Evolutionary conservation across 257 asterid genomes (phyloP).

Genomic region (Fraxinus americana): DNA sequence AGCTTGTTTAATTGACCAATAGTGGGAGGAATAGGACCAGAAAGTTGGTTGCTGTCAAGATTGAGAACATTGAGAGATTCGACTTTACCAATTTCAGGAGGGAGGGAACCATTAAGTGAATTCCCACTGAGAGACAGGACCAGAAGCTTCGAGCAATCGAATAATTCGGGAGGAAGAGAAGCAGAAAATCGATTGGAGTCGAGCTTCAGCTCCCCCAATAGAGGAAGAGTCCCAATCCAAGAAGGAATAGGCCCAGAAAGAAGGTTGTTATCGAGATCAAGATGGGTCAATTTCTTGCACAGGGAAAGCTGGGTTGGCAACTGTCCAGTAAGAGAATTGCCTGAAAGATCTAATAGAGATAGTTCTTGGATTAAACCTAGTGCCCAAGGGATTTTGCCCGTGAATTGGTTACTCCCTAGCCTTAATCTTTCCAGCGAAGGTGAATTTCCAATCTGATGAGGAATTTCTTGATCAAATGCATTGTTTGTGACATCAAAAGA

Average conservation of each 20-base stretch:
- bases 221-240: constrained; percentile 82
- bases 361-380: constrained; percentile 60
- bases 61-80: constrained; percentile 74
- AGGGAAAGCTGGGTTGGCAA: constrained; percentile 71
- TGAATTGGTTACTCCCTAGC: constrained; percentile 66
- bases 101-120: constrained; percentile 65
- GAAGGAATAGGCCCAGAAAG: constrained; percentile 69
- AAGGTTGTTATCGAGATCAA: constrained; percentile 74
- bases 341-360: constrained; percentile 72
- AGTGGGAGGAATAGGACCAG: constrained; percentile 73
- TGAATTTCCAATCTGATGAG: constrained; percentile 67
- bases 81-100: constrained; percentile 62
- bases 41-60: constrained; percentile 61
- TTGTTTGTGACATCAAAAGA: constrained; percentile 84
- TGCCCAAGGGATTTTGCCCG: constrained; percentile 72
- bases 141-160: constrained; percentile 71
- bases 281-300: constrained; percentile 68
- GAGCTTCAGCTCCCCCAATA: constrained; percentile 81
- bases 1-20: constrained; percentile 67
- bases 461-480: constrained; percentile 67
- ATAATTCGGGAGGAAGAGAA: constrained; percentile 57
- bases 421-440: constrained; percentile 72
- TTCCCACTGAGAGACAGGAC: constrained; percentile 59
- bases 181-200: constrained; percentile 64
- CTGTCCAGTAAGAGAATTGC: constrained; percentile 62